A percentile compares a stretch with the other conserved stretches of the same genome.
Evolutionary conservation across 2,329 filamentous ascomycete genomes (phyloP).

Genomic region (Escovopsis sp.): DNA sequence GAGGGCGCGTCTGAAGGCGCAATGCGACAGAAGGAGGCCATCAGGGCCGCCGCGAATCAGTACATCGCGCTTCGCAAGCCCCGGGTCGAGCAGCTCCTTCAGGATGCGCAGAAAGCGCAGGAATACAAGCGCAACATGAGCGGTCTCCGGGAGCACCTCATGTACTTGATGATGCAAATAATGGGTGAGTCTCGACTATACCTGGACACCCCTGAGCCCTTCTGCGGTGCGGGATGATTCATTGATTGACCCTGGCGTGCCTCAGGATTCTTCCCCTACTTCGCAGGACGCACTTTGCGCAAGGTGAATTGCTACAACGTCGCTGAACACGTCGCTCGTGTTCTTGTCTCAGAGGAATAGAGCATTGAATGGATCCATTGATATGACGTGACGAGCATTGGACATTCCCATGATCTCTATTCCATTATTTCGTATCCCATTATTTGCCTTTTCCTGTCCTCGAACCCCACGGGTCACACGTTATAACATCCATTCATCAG

Average conservation of each 20-base stretch:
- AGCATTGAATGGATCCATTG: background rate
- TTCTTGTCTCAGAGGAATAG: conserved; percentile 4
- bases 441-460: too few species aligned
- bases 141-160: conserved; percentile 6
- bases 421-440: too few species aligned
- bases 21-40: conserved; percentile 3
- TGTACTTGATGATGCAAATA: conserved; percentile 9
- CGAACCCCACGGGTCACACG: too few species aligned
- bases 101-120: conserved; percentile 5
- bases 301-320: conserved; percentile 7
- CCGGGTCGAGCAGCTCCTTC: conserved; percentile 7
- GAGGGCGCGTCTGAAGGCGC: background rate
- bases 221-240: too few species aligned
- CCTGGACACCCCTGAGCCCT: too few species aligned
- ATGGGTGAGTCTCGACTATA: conserved; percentile 5
- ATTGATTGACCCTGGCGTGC: background rate
- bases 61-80: conserved; percentile 9
- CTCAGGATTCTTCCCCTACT: conserved; percentile 8
- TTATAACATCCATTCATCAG: too few species aligned
- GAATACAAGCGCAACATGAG: conserved; percentile 8
- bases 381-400: too few species aligned
- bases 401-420: too few species aligned
- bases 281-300: conserved; percentile 3
- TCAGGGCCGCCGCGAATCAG: conserved; percentile 7
- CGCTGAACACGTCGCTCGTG: conserved; percentile 6